These are phyloP conservation scores for Curvularia lunata DNA, from an alignment of 2,329 filamentous ascomycete genomes.

Conservation along the genomic window DNA sequence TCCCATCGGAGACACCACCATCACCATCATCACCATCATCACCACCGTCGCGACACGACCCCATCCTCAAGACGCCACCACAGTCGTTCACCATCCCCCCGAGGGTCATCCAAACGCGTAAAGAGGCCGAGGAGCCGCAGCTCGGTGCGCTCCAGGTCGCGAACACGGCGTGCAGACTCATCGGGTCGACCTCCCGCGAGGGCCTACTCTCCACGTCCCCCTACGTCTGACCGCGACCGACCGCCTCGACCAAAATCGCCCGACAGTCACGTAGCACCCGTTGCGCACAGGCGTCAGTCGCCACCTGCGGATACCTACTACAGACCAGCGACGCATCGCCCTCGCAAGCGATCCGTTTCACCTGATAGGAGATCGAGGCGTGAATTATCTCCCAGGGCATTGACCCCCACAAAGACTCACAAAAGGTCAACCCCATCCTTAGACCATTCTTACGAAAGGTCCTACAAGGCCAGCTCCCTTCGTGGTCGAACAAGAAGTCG, in stretches of 20 bases:
- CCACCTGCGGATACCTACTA: conserved; percentile 51
- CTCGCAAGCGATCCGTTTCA: conserved; percentile 42
- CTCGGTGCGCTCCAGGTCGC: conserved; percentile 43
- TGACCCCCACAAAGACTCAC: conserved; percentile 40
- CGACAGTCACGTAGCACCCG: conserved; percentile 43
- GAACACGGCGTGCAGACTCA: conserved; percentile 41
- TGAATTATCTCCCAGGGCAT: conserved; percentile 35
- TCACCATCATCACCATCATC: conserved; percentile 42
- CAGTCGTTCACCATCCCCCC: conserved; percentile 47
- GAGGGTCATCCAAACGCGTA: conserved; percentile 40
- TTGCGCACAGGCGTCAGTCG: conserved; percentile 49
- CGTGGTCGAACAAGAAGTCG: conserved; percentile 35
- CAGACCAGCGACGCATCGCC: conserved; percentile 37
- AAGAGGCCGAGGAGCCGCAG: conserved; percentile 48
- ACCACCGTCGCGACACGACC: conserved; percentile 44
- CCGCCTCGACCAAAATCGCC: conserved; percentile 44
- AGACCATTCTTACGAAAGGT: conserved; percentile 29
- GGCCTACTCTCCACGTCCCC: conserved; percentile 41
- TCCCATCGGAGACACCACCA: conserved; percentile 44
- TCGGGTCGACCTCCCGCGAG: conserved; percentile 37
- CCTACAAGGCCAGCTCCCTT: conserved; percentile 22
- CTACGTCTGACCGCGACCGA: conserved; percentile 42
- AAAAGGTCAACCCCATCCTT: conserved; percentile 35
- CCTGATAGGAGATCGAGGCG: conserved; percentile 41
- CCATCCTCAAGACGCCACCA: conserved; percentile 50